Conservation (phyloP, 2,329 filamentous ascomycete genomes). For the Delphinella strobiligena region DNA sequence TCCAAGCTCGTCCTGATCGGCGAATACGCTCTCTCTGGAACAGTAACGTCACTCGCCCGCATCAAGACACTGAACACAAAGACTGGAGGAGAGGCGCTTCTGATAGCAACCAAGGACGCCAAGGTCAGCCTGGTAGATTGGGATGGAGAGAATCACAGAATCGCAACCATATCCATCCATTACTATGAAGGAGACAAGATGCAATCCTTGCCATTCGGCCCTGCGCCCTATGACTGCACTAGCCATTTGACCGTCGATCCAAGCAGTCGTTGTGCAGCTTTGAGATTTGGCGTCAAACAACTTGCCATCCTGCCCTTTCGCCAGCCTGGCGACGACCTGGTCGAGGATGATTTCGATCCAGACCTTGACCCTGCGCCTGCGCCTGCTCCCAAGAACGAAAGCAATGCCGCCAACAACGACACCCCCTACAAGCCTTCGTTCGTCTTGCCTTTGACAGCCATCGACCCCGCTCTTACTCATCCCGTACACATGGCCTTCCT, state of each 20-base stretch:
- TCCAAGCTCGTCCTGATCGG: slow-evolving; percentile 74
- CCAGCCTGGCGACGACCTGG: slow-evolving; percentile 73
- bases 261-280: slow-evolving; percentile 79
- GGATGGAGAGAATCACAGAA: slow-evolving; percentile 68
- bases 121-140: slow-evolving; percentile 90
- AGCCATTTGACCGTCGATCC: slow-evolving; percentile 83
- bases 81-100: slow-evolving; percentile 70
- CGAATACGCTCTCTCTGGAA: slow-evolving; percentile 75
- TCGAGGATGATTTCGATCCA: slow-evolving; percentile 83
- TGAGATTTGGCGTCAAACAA: slow-evolving; percentile 82
- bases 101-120: slow-evolving; percentile 79
- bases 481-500: slow-evolving; percentile 87
- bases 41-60: slow-evolving; percentile 68
- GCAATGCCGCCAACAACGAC: slow-evolving; percentile 21
- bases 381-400: slow-evolving; percentile 15
- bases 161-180: slow-evolving; percentile 88
- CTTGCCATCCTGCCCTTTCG: slow-evolving; percentile 90
- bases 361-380: slow-evolving; percentile 39
- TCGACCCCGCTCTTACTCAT: slow-evolving; percentile 78
- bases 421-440: slow-evolving; percentile 85
- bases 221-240: slow-evolving; percentile 60
- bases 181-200: slow-evolving; percentile 95
- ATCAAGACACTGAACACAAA: slow-evolving; percentile 62
- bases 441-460: slow-evolving; percentile 75
- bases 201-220: slow-evolving; percentile 69